Evolutionary conservation across 495 filamentous ascomycete species (phyloP), one percentile per base, ranked within the genome.

Genomic region (Jackrogersella multiformis): DNA sequence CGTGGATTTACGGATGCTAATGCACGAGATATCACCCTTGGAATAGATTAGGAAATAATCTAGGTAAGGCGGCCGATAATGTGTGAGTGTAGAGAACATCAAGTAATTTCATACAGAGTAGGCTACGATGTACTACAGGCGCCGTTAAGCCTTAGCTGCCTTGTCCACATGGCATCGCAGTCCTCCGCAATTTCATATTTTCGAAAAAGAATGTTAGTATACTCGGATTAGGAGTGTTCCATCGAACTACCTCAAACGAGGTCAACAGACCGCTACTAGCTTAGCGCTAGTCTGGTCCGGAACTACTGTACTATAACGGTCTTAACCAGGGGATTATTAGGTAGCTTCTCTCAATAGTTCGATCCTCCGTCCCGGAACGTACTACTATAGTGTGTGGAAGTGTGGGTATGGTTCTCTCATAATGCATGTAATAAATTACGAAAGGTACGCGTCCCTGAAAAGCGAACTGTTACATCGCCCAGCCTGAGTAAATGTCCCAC

Each of bases 141-240:
- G 6, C 23, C 48, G 26, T 35, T 42, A 36, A 57, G 52, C 41
- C 26, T 56, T 26, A 64, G 52, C 44, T 34, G 21, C 21, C 6
- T 1, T 46, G 41, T 32, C 3, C 30, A 54, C 55, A 65, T 65
- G 51, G 23, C 9, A 26, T 9, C 32, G 21, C 7, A 46, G 8
- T 58, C 62, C 62, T 65, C 54, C 8, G 45, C 38, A 65, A 65
- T 65, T 35, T 53, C 46, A 20, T 53, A 39, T 56, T 39, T 59
- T 59, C 62, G 54, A 53, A 34, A 45, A 36, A 32, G 44, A 26
- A 45, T n/a, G 24, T 44, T 24, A 64, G 44, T 21, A n/a, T 9
- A 36, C 15, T 13, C 8, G 16, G 9, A 26, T 20, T 52, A 45
- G 34, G 51, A 28, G 21, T 34, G 44, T 64, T 30, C 42, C 61